Percentiles rank a stretch among this genome's conserved stretches.
These are phyloP conservation scores for Kernera saxatilis DNA, from an alignment of 345 rosid species.

Conservation along the genomic window DNA sequence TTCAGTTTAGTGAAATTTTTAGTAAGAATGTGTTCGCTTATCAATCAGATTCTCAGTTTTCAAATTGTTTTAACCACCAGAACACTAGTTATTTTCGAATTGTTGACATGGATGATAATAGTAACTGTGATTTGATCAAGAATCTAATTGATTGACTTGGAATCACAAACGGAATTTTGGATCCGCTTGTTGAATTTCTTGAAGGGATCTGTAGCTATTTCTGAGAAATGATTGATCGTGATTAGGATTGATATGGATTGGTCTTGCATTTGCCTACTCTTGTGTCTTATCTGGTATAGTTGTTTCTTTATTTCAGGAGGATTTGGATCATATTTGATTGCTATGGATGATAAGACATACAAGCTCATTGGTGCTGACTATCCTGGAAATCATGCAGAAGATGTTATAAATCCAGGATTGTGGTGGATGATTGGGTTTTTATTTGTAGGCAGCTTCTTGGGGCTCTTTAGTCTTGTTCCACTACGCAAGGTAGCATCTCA, in stretches of 20 bases:
- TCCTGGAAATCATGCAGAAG: constrained; percentile 70
- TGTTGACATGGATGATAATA: not conserved
- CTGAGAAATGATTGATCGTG: not conserved
- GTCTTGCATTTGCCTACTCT: not conserved
- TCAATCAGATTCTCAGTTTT: not conserved
- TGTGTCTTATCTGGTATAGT: not conserved
- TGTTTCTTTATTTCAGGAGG: constrained; percentile 45
- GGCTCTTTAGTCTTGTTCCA: constrained; percentile 83
- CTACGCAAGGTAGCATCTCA: constrained; percentile 64
- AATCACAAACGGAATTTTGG: not conserved
- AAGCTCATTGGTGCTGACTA: constrained; percentile 76
- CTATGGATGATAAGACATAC: constrained; percentile 86
- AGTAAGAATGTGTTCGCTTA: not conserved
- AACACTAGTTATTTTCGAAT: not conserved
- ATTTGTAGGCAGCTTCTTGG: constrained; percentile 83
- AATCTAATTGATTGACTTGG: not conserved
- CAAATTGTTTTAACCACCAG: not conserved
- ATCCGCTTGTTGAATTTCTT: too few relatives aligned
- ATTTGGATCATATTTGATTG: constrained; percentile 79
- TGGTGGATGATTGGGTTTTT: constrained; percentile 91
- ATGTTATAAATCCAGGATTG: constrained; percentile 74
- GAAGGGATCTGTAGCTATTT: not conserved
- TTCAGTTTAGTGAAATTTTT: not conserved
- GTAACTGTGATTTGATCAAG: not conserved
- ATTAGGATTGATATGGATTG: not conserved